Evolutionary conservation across 768 basidiomycete species (phyloP), one percentile per base, ranked within the genome.

Genomic region (Myochromella boudieri): DNA sequence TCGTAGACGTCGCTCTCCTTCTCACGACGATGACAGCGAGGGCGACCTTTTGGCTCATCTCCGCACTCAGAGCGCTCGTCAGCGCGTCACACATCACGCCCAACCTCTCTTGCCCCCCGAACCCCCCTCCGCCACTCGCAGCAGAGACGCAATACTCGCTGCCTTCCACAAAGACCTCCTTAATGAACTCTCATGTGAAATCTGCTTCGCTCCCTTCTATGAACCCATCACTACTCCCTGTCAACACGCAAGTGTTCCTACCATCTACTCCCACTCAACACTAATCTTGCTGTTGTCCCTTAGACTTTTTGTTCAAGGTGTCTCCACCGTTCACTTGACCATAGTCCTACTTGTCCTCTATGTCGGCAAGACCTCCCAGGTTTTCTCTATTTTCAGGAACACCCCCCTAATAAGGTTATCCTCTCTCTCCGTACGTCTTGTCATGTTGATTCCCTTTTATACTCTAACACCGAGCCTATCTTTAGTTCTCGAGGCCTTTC

Each of bases 221-320:
- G 82, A 91, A 53, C 94, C 95, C 4, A 75, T 94, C 41, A 97
- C 95, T 12, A 90, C 95, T 3, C 90, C 91, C 10, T 97, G 95
- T 66, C 95, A 97, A 65, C 95, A 98, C 68, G 91, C 90, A 60
- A 60, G 85, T 75, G 37, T 37, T 44, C 27, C 37, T 54, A 39
- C n/a, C n/a, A n/a, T 46, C 12, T 49, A 55, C 49, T 18, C 55
- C 49, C n/a, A n/a, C n/a, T n/a, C n/a, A n/a, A n/a, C n/a, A n/a
- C n/a, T n/a, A n/a, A n/a, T n/a, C n/a, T 28, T 24, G 25, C 22
- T 25, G 37, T 52, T 53, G 47, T 46, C 5, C 17, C 39, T 7
- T 58, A 95, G 91, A 93, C 94, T 0, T 98, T 94, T 68, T 98
- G 95, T 62, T 71, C 81, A 6, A 82, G 80, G 57, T 98, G 95